These are phyloP conservation scores for Russula dissimulans DNA, from an alignment of 768 basidiomycete genomes.

Conservation along the genomic window DNA sequence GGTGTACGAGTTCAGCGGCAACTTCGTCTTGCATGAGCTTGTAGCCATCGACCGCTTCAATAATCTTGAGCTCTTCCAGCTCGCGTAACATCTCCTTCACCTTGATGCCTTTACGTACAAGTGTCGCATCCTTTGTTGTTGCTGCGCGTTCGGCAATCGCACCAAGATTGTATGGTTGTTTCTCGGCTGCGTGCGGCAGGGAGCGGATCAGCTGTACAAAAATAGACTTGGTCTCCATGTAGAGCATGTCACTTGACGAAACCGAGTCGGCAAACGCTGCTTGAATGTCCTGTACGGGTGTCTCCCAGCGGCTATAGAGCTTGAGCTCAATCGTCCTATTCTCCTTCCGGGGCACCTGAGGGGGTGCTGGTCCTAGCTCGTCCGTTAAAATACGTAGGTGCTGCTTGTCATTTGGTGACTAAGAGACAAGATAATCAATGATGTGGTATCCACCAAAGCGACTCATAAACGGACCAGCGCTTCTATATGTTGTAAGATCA, in stretches of 20 bases:
- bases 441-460: background rate
- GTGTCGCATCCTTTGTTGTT: constrained; percentile 91
- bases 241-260: constrained; percentile 96
- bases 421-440: constrained; percentile 7
- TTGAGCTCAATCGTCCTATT: constrained; percentile 88
- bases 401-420: constrained; percentile 97
- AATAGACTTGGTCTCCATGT: constrained; percentile 99
- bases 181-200: constrained; percentile 74
- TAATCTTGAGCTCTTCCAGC: constrained; percentile 80
- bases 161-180: constrained; percentile 81
- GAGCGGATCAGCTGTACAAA: constrained; percentile 97
- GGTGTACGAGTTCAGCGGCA: constrained; percentile 85
- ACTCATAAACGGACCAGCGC: constrained; percentile 54
- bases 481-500: constrained; percentile 92
- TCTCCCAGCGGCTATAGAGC: constrained; percentile 98
- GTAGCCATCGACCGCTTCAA: constrained; percentile 76
- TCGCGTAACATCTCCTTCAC: constrained; percentile 99
- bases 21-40: constrained; percentile 98
- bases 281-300: constrained; percentile 95
- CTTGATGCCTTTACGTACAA: constrained; percentile 97
- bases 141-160: constrained; percentile 91
- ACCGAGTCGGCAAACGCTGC: constrained; percentile 95
- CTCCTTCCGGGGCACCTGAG: constrained; percentile 97
- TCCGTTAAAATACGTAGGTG: constrained; percentile 94
- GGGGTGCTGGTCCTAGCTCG: constrained; percentile 86